phyloP scores from a whole-genome alignment of 768 basidiomycete species.

The Amanita phalloides region DNA sequence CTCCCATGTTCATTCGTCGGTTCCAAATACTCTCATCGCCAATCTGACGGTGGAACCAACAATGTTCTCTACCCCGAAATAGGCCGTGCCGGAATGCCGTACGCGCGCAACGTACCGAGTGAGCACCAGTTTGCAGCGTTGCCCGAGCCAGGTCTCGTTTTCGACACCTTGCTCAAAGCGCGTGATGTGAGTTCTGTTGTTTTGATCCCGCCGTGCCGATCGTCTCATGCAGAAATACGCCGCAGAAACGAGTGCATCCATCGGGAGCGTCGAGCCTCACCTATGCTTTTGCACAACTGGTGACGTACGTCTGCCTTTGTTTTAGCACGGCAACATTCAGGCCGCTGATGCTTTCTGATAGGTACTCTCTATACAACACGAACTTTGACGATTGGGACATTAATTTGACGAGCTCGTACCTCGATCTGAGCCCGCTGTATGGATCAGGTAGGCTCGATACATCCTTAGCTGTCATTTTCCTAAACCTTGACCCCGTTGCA shows the following conservation, averaged over 20 bases:
- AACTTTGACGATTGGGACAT: conserved; percentile 27
- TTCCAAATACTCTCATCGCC: conserved; percentile 23
- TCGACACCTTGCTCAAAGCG: conserved; percentile 45
- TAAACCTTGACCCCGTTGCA: conserved; percentile 5
- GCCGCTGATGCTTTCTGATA: background rate
- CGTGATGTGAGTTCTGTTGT: conserved; percentile 23
- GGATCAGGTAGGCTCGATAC: conserved; percentile 27
- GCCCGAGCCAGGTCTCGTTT: conserved; percentile 50
- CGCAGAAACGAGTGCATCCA: conserved; percentile 29
- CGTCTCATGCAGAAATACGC: background rate
- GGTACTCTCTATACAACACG: conserved; percentile 46
- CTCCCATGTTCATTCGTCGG: conserved; percentile 13
- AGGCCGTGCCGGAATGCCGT: conserved; percentile 40
- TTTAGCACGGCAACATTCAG: background rate
- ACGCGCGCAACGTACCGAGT: conserved; percentile 41
- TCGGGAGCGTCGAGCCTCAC: conserved; percentile 51
- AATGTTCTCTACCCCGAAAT: conserved; percentile 31
- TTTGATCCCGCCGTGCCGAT: conserved; percentile 15
- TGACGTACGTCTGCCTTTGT: conserved; percentile 22
- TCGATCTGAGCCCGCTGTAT: conserved; percentile 48
- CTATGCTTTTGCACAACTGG: conserved; percentile 56
- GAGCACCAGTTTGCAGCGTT: conserved; percentile 29
- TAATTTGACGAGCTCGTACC: conserved; percentile 45
- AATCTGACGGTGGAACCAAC: conserved; percentile 41
- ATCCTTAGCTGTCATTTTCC: background rate